Evolutionary conservation across 2,329 filamentous ascomycete species (phyloP).

Genomic region (Scytalidium lignicola): DNA sequence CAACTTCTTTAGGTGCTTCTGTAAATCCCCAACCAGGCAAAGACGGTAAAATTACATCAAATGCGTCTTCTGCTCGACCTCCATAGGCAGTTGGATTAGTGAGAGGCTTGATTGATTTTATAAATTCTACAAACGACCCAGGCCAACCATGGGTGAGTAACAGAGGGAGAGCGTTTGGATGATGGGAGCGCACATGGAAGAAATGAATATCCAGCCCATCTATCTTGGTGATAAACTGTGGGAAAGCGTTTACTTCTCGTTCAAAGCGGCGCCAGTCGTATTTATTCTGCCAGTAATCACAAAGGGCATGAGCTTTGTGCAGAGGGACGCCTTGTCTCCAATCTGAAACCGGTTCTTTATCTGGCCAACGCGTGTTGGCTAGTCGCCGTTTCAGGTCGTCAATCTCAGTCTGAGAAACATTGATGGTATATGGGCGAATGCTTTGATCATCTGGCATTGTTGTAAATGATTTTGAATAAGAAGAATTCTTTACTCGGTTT

Average conservation of each 20-base stretch:
- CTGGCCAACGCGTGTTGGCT: conserved; percentile 6
- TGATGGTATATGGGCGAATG: conserved; percentile 7
- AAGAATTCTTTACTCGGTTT: too few species aligned
- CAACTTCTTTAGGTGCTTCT: background rate
- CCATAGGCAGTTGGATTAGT: background rate
- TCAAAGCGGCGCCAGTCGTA: conserved; percentile 22
- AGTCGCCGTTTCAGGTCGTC: conserved; percentile 7
- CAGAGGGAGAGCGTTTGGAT: background rate
- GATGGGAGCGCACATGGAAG: conserved; percentile 2
- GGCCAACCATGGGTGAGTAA: conserved; percentile 3
- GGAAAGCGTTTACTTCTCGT: conserved; percentile 15
- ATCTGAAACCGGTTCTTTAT: background rate
- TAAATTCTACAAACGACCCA: conserved; percentile 1
- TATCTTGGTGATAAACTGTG: conserved; percentile 32
- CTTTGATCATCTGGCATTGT: too few species aligned
- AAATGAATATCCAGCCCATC: conserved; percentile 60
- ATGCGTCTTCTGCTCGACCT: background rate
- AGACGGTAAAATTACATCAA: conserved; percentile 1
- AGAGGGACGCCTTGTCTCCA: background rate
- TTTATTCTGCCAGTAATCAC: conserved; percentile 14
- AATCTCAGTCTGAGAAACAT: conserved; percentile 8
- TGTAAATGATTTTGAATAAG: too few species aligned
- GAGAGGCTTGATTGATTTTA: background rate
- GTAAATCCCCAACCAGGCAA: conserved; percentile 1
- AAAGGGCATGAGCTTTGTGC: background rate